A percentile compares a stretch with the other conserved stretches of the same genome.
Evolutionary conservation across 2,329 filamentous ascomycete species (phyloP).

Genomic region (Colletotrichum acutatum): DNA sequence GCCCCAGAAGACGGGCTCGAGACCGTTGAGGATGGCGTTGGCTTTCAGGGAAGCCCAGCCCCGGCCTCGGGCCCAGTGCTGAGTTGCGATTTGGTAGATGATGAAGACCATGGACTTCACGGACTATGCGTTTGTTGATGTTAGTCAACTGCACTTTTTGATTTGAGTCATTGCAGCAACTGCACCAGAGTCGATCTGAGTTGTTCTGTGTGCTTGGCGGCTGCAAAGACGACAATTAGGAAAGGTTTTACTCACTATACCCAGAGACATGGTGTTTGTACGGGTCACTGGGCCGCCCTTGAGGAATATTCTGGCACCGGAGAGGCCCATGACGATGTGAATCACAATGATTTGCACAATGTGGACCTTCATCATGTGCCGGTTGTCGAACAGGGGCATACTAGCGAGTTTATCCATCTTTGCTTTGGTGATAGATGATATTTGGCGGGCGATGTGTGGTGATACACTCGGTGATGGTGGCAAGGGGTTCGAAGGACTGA

Average conservation of each 20-base stretch:
- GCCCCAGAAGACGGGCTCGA: slow-evolving; percentile 42
- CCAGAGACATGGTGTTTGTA: slow-evolving; percentile 18
- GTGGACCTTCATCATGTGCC: slow-evolving; percentile 12
- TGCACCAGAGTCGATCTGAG: no score
- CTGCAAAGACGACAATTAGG: no score
- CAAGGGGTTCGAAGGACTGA: no score
- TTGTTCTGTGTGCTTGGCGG: no score
- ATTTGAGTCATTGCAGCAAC: no score
- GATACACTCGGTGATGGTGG: no score
- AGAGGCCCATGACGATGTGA: slow-evolving; percentile 9
- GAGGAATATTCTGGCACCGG: not conserved
- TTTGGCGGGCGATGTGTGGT: not conserved
- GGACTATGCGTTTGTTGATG: slow-evolving; percentile 31
- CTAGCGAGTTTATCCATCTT: not conserved
- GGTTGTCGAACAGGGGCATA: slow-evolving; percentile 1
- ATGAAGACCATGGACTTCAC: slow-evolving; percentile 52
- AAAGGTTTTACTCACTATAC: slow-evolving; percentile 5
- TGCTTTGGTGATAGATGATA: not conserved
- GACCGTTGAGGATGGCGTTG: slow-evolving; percentile 39
- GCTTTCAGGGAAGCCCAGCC: slow-evolving; percentile 39
- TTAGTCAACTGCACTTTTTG: not conserved
- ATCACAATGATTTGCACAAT: slow-evolving; percentile 15
- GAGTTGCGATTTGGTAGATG: slow-evolving; percentile 50
- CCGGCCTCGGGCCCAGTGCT: slow-evolving; percentile 42
- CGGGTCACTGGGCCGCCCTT: not conserved